Percentiles rank a stretch among this genome's conserved stretches.
These are phyloP conservation scores for Barnettozyma wickerhamii DNA, from an alignment of 805 yeast genomes.

Conservation along the genomic window DNA sequence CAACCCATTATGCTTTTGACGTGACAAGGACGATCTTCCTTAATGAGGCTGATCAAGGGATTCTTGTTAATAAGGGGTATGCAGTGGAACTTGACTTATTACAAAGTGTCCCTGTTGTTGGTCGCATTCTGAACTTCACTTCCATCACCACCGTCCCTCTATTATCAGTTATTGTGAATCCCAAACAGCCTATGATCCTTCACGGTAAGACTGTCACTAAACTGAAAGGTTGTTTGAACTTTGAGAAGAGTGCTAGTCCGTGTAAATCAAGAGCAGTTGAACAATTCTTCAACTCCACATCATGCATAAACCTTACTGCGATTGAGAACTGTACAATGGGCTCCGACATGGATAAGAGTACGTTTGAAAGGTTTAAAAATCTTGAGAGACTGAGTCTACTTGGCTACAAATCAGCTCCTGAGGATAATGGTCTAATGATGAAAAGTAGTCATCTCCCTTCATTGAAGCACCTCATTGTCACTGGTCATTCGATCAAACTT, in stretches of 20 bases:
- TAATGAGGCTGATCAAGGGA: conserved; percentile 7
- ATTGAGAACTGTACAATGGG: not conserved
- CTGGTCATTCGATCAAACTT: conserved; percentile 3
- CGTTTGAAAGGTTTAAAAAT: not conserved
- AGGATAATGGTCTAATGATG: not conserved
- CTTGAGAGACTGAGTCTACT: conserved; percentile 1
- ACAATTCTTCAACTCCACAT: not conserved
- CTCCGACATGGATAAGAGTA: conserved; percentile 1
- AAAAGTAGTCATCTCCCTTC: not conserved
- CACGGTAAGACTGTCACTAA: not conserved
- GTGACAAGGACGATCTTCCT: conserved; percentile 5
- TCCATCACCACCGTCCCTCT: conserved; percentile 1
- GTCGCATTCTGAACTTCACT: not conserved
- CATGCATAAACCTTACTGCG: not conserved
- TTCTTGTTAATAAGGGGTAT: conserved; percentile 1
- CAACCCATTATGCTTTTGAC: conserved; percentile 2
- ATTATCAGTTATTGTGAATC: conserved; percentile 3
- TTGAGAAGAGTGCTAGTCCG: conserved; percentile 2
- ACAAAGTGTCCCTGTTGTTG: not conserved
- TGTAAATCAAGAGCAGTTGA: not conserved
- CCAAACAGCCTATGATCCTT: not conserved
- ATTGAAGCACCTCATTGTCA: not conserved
- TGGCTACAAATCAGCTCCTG: not conserved
- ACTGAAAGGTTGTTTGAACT: conserved; percentile 1
- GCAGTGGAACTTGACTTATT: not conserved